Conservation (phyloP, 495 filamentous ascomycete species). For the Bacidia rubella region DNA sequence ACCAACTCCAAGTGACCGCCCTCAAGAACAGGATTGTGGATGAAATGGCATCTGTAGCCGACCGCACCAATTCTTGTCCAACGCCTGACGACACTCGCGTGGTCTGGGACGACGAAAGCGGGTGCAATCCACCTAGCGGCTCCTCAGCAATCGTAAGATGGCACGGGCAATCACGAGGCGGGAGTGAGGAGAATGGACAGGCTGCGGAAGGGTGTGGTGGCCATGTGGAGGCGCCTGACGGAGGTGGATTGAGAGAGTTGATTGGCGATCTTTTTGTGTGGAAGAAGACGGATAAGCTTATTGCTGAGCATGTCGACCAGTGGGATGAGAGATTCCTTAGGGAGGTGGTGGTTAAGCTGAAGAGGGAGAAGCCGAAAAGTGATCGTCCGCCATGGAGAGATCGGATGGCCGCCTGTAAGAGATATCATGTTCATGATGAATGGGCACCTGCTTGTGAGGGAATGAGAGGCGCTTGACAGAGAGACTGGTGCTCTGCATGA, state of each 20-base stretch:
- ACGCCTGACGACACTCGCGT: conserved; percentile 33
- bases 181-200: background rate
- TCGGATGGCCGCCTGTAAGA: conserved; percentile 6
- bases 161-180: background rate
- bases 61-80: conserved; percentile 30
- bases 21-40: conserved; percentile 29
- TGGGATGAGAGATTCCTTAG: conserved; percentile 19
- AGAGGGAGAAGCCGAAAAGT: conserved; percentile 13
- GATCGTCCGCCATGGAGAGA: conserved; percentile 14
- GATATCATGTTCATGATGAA: conserved; percentile 17
- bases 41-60: conserved; percentile 26
- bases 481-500: background rate
- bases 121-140: background rate
- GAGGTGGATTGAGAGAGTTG: conserved; percentile 21
- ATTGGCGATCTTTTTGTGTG: conserved; percentile 35
- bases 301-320: conserved; percentile 28
- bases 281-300: conserved; percentile 34
- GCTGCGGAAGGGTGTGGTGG: background rate
- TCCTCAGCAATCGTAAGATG: background rate
- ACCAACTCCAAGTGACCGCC: conserved; percentile 26
- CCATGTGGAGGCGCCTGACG: background rate
- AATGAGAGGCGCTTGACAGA: background rate
- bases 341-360: conserved; percentile 15
- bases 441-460: conserved; percentile 9
- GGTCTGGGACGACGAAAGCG: conserved; percentile 19